Evolutionary conservation across 164 flowering plant species (phyloP), one percentile per base, ranked within the genome.

Genomic region (Umbellularia californica): DNA sequence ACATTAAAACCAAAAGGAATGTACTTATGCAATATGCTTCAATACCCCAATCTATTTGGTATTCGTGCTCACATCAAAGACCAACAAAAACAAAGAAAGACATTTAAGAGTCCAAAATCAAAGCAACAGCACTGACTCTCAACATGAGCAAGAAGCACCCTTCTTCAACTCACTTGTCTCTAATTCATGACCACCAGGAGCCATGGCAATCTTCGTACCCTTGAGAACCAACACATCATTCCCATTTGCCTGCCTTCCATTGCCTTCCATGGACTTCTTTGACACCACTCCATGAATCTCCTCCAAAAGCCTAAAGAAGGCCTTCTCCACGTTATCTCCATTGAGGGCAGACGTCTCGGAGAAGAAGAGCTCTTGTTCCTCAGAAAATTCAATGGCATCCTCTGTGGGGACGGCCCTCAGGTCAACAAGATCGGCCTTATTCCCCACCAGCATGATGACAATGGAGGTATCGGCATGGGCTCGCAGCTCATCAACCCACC

Each of bases 401-500:
- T 88, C 92, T 0, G 81, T 77, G 0, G 89, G 82, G 27, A 90
- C 91, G 0, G 77, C 89, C 71, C 94, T 78, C 23, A 10, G 75
- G 58, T 83, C 88, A 33, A 58, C 81, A 2, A 90, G 92, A 68
- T 90, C 94, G 12, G 90, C 86, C 75, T 90, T 90, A 85, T 90
- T 90, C 1, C 94, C 94, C 10, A 89, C 67, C 50, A 90, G 73
- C 83, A 86, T 88, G 81, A 90, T 87, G 73, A 84, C 90, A 7
- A 89, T 88, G 62, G 91, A 86, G 33, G 19, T 79, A 25, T 90
- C 91, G 2, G 92, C 92, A 69, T 89, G 90, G 33, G 84, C 84
- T 20, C 89, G 87, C 27, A 90, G 88, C 67, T 90, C 94, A 30
- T 88, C 87, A 1, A 90, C 86, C 94, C 92, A 90, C 71, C 88